Conservation (phyloP, 495 filamentous ascomycete species). For the Lophiotrema nucula region DNA sequence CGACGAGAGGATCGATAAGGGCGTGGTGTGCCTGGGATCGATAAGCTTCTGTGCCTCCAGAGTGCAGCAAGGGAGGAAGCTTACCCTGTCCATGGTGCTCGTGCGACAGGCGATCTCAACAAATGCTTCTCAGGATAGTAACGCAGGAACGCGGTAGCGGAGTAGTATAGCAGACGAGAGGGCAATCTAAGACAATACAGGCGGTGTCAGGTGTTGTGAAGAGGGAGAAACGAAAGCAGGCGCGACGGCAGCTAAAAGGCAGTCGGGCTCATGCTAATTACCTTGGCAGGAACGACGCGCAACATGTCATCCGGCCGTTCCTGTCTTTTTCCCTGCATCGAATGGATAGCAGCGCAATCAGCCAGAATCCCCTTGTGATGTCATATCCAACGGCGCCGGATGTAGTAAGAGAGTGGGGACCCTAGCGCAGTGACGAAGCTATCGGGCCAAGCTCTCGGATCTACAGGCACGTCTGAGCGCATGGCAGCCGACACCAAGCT, state of each 20-base stretch:
- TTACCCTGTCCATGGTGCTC: conserved; percentile 28
- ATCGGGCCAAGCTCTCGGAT: no score
- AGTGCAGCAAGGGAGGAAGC: conserved; percentile 12
- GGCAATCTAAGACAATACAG: no score
- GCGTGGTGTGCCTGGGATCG: conserved; percentile 50
- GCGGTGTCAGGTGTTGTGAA: background rate
- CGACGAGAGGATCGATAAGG: conserved; percentile 58
- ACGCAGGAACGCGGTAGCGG: no score
- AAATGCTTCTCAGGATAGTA: no score
- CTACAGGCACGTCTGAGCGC: no score
- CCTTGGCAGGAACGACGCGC: conserved; percentile 34
- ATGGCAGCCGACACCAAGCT: no score
- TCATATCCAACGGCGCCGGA: no score
- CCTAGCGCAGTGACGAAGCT: no score
- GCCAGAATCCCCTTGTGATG: no score
- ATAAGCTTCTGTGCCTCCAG: background rate
- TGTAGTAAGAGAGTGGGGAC: no score
- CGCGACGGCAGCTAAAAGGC: conserved; percentile 1
- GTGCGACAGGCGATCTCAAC: background rate
- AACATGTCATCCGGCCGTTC: conserved; percentile 11
- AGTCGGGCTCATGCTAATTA: background rate
- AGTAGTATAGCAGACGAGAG: no score
- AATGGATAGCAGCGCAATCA: background rate
- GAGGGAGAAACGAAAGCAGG: no score
- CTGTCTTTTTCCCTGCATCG: background rate